A percentile compares a stretch with the other conserved stretches of the same genome.
Evolutionary conservation across 179 eudicot species (phyloP).

Genomic region (Camellia oleifera): DNA sequence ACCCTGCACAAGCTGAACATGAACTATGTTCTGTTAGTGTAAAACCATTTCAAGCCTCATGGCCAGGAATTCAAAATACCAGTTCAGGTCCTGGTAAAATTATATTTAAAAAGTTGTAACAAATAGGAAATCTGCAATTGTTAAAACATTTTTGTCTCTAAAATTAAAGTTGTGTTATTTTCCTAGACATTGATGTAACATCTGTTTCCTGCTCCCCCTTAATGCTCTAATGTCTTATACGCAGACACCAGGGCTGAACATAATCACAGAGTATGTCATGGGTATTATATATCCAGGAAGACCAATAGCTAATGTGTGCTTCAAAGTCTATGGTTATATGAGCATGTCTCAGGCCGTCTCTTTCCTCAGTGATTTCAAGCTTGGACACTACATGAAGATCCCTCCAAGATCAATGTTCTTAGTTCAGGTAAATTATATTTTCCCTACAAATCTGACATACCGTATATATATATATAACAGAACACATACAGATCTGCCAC

Average conservation of each 20-base stretch:
- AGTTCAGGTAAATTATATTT: conserved; percentile 64
- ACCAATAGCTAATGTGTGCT: conserved; percentile 95
- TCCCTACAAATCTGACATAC: conserved; percentile 1
- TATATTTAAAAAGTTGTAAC: background rate
- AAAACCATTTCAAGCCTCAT: background rate
- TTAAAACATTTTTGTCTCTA: background rate
- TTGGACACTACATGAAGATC: conserved; percentile 97
- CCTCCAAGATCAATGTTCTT: conserved; percentile 97
- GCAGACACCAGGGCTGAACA: conserved; percentile 93
- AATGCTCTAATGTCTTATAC: conserved; percentile 12
- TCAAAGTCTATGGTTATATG: conserved; percentile 85
- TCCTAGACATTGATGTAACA: background rate
- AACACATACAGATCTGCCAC: background rate
- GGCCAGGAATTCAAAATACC: background rate
- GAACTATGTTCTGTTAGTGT: background rate
- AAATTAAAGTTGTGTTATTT: background rate
- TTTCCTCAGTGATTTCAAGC: conserved; percentile 89
- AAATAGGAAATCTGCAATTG: background rate
- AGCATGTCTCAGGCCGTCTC: conserved; percentile 93
- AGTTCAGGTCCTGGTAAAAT: background rate
- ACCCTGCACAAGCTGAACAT: background rate
- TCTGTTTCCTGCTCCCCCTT: background rate
- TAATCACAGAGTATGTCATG: conserved; percentile 87
- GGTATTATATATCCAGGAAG: conserved; percentile 81
- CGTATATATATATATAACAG: background rate